Evolutionary conservation across 2,329 filamentous ascomycete genomes (phyloP).

Genomic region (Dryadomyces quercivorus): DNA sequence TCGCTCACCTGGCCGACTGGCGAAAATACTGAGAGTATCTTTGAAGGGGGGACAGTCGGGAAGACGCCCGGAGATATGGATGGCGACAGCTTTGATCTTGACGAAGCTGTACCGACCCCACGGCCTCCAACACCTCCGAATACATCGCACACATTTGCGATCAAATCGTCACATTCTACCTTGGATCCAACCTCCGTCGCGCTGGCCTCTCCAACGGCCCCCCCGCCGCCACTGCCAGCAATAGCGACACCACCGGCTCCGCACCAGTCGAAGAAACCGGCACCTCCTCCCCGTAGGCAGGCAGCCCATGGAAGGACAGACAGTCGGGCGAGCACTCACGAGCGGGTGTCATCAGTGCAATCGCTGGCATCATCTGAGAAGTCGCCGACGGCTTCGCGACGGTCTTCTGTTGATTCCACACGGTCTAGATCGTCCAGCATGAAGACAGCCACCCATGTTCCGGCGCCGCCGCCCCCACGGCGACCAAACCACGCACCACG

Average conservation of each 20-base stretch:
- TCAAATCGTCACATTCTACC: background rate
- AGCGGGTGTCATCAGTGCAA: constrained; percentile 4
- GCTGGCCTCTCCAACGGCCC: background rate
- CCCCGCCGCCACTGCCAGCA: background rate
- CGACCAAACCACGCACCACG: constrained; percentile 29
- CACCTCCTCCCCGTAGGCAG: constrained; percentile 39
- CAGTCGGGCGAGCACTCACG: constrained; percentile 17
- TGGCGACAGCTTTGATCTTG: constrained; percentile 10
- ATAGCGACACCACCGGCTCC: background rate
- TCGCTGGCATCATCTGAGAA: constrained; percentile 22
- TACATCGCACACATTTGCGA: constrained; percentile 19
- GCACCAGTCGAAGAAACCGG: constrained; percentile 13
- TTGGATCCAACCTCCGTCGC: constrained; percentile 1
- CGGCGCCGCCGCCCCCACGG: constrained; percentile 43
- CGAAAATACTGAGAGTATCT: constrained; percentile 36
- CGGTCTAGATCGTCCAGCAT: constrained; percentile 33
- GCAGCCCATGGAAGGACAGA: constrained; percentile 31
- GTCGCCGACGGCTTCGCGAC: constrained; percentile 20
- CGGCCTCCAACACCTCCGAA: constrained; percentile 28
- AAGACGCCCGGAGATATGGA: constrained; percentile 28
- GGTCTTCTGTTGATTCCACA: constrained; percentile 38
- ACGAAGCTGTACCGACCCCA: constrained; percentile 19
- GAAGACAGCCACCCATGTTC: constrained; percentile 26
- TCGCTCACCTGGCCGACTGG: constrained; percentile 36
- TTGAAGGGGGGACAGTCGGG: constrained; percentile 40